Conservation (phyloP, 805 yeast genomes). For the Zygosaccharomyces rouxii region DNA sequence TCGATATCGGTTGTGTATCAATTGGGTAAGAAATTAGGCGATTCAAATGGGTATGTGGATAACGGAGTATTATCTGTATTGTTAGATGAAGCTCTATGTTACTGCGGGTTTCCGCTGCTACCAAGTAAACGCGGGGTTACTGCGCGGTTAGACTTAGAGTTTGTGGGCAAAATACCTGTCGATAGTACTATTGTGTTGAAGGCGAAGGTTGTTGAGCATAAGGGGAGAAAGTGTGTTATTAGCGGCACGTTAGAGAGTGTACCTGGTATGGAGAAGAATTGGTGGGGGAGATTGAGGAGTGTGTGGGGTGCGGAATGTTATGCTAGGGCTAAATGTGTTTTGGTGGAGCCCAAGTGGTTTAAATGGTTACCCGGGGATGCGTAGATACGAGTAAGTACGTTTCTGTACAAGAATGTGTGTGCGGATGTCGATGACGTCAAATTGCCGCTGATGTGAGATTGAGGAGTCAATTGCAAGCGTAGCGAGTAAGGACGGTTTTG, state of each 20-base stretch:
- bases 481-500: no score
- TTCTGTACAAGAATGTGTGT: no score
- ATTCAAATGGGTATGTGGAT: constrained; percentile 71
- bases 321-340: constrained; percentile 63
- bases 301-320: constrained; percentile 35
- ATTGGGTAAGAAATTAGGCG: constrained; percentile 60
- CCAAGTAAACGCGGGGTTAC: constrained; percentile 89
- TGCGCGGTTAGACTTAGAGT: constrained; percentile 65
- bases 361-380: constrained; percentile 36
- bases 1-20: constrained; percentile 64
- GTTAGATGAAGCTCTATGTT: constrained; percentile 79
- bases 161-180: constrained; percentile 46
- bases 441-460: no score
- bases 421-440: no score
- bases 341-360: constrained; percentile 89
- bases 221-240: constrained; percentile 81
- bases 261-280: constrained; percentile 12
- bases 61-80: constrained; percentile 76
- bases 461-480: not conserved
- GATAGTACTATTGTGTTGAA: constrained; percentile 59
- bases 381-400: not conserved
- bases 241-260: constrained; percentile 57
- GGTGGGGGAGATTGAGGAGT: constrained; percentile 2
- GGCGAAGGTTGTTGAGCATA: constrained; percentile 59
- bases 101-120: constrained; percentile 75